Base-by-base conservation (phyloP, 1,284 basidiomycete genomes). In the Xerocomus amazonicus region DNA sequence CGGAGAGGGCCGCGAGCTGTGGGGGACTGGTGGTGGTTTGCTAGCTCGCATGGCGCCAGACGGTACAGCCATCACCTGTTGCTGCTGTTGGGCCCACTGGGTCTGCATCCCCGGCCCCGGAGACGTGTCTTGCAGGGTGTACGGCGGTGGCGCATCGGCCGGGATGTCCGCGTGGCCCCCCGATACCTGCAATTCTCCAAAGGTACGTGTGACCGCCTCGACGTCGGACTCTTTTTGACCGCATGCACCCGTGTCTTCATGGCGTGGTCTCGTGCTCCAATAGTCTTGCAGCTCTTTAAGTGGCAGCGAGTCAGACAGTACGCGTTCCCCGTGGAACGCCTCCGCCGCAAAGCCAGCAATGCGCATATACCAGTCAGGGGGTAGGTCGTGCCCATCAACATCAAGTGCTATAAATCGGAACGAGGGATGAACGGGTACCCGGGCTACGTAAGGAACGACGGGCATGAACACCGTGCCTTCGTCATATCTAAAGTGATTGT, bases 321-420 rank as follows among this genome's bases (percentile, higher is more conserved):
- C 66, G 14, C 81, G 79, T 57, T 86, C 83, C 17, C 78, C 76
- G 27, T 81, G 80, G 28, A 89, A 68, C 16, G 73, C 76, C 65
- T 89, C 87, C 2, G 75, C 83, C 3, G 81, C 84, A 57, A 85
- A 81, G 9, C 87, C 86, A 53, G 77, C 79, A 47, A 89, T 81
- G 14, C 87, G 79, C 83, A 89, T 89, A 61, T 86, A 90, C 86
- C 87, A 90, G 66, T 90, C 87, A 12, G 81, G 70, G 1, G 86
- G 84, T 14, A 88, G 63, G 57, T 87, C 83, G 56, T 81, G 77
- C 4, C 84, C 84, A 55, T 89, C 86, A 56, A 77, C 79, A 58
- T 90, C 87, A 13, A 87, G 71, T 6, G 84, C 83, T 58, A 88
- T 66, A 59, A 89, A 86, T 7, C 68, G 72, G 55, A 70, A 79